Base-by-base conservation (phyloP, 225 moss, liverwort and hornwort genomes). In the Pseudoscleropodium purum region DNA sequence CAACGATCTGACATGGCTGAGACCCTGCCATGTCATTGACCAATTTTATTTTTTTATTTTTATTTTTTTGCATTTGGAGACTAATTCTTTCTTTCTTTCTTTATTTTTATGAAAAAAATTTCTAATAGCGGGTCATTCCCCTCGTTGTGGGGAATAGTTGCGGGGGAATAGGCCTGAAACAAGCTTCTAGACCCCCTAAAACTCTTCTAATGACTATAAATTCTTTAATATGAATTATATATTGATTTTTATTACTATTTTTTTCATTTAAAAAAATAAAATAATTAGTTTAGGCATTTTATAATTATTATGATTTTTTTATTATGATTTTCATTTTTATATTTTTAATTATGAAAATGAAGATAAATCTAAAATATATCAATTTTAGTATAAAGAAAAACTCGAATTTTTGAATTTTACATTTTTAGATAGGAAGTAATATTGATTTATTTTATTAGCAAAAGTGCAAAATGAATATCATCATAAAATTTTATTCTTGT, bases 251-350 rank as follows among this genome's bases (percentile, higher is more conserved):
- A 33, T 51, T 34, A 52, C 1, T 21, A 13, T 52, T 34, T 1
- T 9, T 2, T 52, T 36, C 23, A 14, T 23, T 77, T 23, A 0
- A 7, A 5, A 33, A 13, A 51, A 8, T 5, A 1, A 1, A 14
- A 8, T 13, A 23, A 23, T 0, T 0, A 52, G 1, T 34, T 77
- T 13, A 52, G 5, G 0, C 5, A 14, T 52, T 75, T 51, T 5
- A 76, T 33, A 23, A 34, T 52, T 14, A 21, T 0, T 13, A 34
- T 23, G 9, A 23, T 8, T 77, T 52, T 52, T 36, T 21, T 77
- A 34, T 0, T 8, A 51, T 19, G 5, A 49, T 47, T 49, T 49
- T 49, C 49, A 31, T 1, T 75, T 75, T 20, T 7, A 7, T 7
- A 24, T 19, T 47, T 70, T 34, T 34, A 51, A 51, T 52, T 52